These are phyloP conservation scores for Russula lepida DNA, from an alignment of 768 basidiomycete genomes.

Conservation along the genomic window DNA sequence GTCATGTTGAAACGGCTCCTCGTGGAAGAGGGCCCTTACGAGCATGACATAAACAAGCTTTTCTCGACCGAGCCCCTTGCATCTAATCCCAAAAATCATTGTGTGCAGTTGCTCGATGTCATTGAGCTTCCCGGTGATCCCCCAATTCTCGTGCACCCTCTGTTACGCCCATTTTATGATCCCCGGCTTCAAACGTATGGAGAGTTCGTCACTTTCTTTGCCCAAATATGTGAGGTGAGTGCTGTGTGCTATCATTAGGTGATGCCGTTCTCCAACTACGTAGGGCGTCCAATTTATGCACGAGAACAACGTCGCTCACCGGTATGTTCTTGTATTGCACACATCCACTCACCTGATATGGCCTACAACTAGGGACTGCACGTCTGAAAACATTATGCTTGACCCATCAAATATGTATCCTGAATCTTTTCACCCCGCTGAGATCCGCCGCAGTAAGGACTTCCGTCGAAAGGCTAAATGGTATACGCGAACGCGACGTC, in stretches of 20 bases:
- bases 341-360: neutral
- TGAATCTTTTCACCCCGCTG: conserved; percentile 6
- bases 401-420: conserved; percentile 15
- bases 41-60: conserved; percentile 2
- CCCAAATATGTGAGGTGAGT: conserved; percentile 31
- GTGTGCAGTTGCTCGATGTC: conserved; percentile 3
- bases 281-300: conserved; percentile 10
- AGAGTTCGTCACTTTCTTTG: conserved; percentile 29
- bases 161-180: conserved; percentile 24
- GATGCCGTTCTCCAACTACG: no score
- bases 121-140: conserved; percentile 19
- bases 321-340: neutral
- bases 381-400: conserved; percentile 7
- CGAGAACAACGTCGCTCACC: neutral
- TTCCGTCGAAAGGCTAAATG: conserved; percentile 6
- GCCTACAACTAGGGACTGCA: conserved; percentile 1
- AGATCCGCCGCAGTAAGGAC: neutral
- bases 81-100: conserved; percentile 1
- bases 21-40: neutral
- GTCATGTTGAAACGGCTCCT: neutral
- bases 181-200: conserved; percentile 30
- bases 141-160: conserved; percentile 29
- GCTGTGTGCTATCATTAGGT: neutral
- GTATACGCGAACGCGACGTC: conserved; percentile 22
- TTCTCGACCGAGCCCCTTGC: neutral